Percentiles rank a stretch among this genome's conserved stretches.
phyloP scores from a whole-genome alignment of 257 asterid species.

The Solanum chaucha region DNA sequence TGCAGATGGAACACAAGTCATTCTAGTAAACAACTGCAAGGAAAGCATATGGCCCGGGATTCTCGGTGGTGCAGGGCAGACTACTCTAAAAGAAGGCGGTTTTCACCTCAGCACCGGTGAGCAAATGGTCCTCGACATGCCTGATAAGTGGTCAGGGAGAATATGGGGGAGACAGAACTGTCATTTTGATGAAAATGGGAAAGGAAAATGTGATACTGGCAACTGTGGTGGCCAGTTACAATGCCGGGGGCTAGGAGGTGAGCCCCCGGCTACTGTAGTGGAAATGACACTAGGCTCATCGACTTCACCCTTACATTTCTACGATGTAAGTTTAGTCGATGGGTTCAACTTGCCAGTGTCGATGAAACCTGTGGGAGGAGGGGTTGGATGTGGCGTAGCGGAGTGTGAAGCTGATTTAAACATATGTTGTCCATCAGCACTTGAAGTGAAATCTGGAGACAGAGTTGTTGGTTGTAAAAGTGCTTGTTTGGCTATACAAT shows the following conservation, averaged over 20 bases:
- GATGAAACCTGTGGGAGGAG: slow-evolving; percentile 86
- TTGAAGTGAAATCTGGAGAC: slow-evolving; percentile 61
- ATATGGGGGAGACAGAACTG: no score
- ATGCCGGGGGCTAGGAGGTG: slow-evolving; percentile 71
- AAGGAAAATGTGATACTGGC: no score
- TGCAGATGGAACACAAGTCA: no score
- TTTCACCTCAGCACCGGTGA: no score
- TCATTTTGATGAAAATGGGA: no score
- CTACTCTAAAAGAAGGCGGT: no score
- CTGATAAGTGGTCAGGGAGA: no score
- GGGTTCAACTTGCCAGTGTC: slow-evolving; percentile 91
- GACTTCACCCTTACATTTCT: slow-evolving; percentile 69
- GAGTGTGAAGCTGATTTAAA: slow-evolving; percentile 71
- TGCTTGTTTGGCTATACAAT: slow-evolving; percentile 81
- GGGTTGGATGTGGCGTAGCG: slow-evolving; percentile 76
- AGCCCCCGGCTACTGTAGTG: slow-evolving; percentile 86
- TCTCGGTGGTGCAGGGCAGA: no score
- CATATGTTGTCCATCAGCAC: slow-evolving; percentile 71
- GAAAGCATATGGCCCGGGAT: no score
- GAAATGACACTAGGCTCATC: slow-evolving; percentile 90
- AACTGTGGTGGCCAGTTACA: slow-evolving; percentile 13
- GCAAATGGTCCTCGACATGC: no score
- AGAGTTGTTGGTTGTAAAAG: slow-evolving; percentile 84
- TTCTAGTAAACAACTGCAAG: no score
- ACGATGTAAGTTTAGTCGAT: slow-evolving; percentile 81